A percentile compares a stretch with the other conserved stretches of the same genome.
Evolutionary conservation across 768 basidiomycete genomes (phyloP).

Genomic region (Stropharia rugosoannulata): DNA sequence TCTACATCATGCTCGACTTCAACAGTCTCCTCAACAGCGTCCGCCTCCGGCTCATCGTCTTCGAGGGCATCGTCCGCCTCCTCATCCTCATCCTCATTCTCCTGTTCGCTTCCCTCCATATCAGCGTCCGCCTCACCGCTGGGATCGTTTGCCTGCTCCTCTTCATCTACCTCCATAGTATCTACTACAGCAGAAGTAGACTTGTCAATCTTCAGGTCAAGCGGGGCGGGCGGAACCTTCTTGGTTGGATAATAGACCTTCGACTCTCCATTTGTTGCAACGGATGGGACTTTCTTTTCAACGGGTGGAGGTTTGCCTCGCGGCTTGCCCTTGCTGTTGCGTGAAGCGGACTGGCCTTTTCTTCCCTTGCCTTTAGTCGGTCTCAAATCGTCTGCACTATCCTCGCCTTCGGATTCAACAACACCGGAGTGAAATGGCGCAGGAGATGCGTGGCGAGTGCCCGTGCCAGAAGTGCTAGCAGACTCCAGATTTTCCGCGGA

Average conservation of each 20-base stretch:
- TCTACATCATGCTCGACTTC: constrained; percentile 26
- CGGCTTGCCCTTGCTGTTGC: constrained; percentile 6
- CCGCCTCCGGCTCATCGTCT: constrained; percentile 12
- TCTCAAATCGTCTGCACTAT: constrained; percentile 10
- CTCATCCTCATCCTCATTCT: constrained; percentile 18
- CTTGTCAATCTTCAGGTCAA: constrained; percentile 15
- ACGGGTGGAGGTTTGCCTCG: constrained; percentile 7
- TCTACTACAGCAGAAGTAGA: neutral
- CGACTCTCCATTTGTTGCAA: constrained; percentile 9
- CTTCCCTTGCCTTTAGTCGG: constrained; percentile 7
- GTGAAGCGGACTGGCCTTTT: constrained; percentile 1
- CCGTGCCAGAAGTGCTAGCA: neutral
- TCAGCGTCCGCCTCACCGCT: constrained; percentile 14
- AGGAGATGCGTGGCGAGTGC: constrained; percentile 3
- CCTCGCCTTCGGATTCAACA: constrained; percentile 7
- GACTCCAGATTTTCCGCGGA: constrained; percentile 16
- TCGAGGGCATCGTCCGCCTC: constrained; percentile 14
- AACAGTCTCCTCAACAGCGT: constrained; percentile 18
- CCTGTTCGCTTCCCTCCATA: constrained; percentile 14
- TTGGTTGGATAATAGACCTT: constrained; percentile 9
- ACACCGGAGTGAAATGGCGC: constrained; percentile 11
- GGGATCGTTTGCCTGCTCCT: constrained; percentile 7
- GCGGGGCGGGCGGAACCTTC: constrained; percentile 17
- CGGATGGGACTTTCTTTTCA: constrained; percentile 4
- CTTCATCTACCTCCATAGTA: constrained; percentile 20